A percentile compares a stretch with the other conserved stretches of the same genome.
These are phyloP conservation scores for Melampsora larici-populina DNA, from an alignment of 1,284 basidiomycete species.

Conservation along the genomic window DNA sequence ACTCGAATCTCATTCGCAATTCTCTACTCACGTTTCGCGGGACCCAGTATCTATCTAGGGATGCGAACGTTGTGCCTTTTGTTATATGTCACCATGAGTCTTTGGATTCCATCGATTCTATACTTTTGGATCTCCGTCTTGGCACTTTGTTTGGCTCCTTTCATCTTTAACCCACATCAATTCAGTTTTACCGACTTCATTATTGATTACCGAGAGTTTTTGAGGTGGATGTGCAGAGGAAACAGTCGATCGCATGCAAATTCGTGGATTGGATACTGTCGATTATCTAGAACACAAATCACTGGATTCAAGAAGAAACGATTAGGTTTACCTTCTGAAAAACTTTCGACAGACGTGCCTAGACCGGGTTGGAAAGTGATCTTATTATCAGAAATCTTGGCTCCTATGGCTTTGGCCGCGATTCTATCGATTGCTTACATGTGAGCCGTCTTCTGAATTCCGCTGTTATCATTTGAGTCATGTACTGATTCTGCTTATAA, in stretches of 20 bases:
- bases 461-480: no score
- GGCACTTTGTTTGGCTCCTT: constrained; percentile 82
- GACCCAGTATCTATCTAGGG: constrained; percentile 91
- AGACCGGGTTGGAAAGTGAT: constrained; percentile 86
- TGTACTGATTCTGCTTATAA: not conserved
- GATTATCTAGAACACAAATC: constrained; percentile 87
- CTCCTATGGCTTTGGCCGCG: constrained; percentile 75
- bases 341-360: constrained; percentile 82
- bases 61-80: constrained; percentile 84
- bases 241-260: constrained; percentile 80
- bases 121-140: constrained; percentile 79
- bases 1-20: constrained; percentile 88
- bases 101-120: constrained; percentile 84
- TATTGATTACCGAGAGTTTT: constrained; percentile 92
- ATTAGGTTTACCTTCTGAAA: constrained; percentile 88
- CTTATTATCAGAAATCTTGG: constrained; percentile 78
- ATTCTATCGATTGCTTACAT: constrained; percentile 84
- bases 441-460: constrained; percentile 57
- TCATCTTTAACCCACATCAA: constrained; percentile 96
- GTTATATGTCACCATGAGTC: constrained; percentile 79
- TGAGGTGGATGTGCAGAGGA: constrained; percentile 94
- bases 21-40: constrained; percentile 89
- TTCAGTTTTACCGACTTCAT: constrained; percentile 92
- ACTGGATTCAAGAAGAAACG: constrained; percentile 97
- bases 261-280: constrained; percentile 96